Conservation (phyloP, 179 eudicot genomes). For the Silene coronaria region DNA sequence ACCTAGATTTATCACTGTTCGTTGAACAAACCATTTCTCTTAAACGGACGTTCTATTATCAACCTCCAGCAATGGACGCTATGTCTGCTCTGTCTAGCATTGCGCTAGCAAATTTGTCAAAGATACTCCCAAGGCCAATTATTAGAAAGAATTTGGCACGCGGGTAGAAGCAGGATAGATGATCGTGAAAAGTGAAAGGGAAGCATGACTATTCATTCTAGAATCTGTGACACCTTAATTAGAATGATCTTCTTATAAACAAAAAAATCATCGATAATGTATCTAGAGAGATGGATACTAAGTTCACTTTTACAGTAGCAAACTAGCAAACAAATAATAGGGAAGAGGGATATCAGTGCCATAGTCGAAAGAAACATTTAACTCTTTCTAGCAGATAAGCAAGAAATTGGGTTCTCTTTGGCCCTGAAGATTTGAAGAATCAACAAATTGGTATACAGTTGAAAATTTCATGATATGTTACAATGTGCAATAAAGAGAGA, state of each 20-base stretch:
- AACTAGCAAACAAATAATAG: background rate
- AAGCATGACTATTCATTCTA: background rate
- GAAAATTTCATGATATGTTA: background rate
- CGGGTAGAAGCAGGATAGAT: background rate
- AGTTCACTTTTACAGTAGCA: background rate
- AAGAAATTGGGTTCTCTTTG: background rate
- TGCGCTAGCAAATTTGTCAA: background rate
- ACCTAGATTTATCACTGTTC: background rate
- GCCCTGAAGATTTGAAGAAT: background rate
- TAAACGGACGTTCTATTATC: background rate
- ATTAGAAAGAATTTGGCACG: conserved; percentile 2
- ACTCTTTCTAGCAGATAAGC: background rate
- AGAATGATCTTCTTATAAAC: background rate
- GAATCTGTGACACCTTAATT: background rate
- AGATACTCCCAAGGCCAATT: background rate
- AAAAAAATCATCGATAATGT: background rate
- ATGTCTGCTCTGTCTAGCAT: background rate
- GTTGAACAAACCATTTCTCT: background rate
- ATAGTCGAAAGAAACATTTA: background rate
- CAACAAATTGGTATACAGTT: background rate
- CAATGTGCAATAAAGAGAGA: background rate
- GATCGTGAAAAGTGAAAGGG: background rate
- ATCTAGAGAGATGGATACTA: background rate
- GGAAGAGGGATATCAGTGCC: background rate
- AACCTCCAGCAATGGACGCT: background rate